Base-by-base conservation (phyloP, 2,329 filamentous ascomycete genomes). In the Coleophoma eucalyptorum region DNA sequence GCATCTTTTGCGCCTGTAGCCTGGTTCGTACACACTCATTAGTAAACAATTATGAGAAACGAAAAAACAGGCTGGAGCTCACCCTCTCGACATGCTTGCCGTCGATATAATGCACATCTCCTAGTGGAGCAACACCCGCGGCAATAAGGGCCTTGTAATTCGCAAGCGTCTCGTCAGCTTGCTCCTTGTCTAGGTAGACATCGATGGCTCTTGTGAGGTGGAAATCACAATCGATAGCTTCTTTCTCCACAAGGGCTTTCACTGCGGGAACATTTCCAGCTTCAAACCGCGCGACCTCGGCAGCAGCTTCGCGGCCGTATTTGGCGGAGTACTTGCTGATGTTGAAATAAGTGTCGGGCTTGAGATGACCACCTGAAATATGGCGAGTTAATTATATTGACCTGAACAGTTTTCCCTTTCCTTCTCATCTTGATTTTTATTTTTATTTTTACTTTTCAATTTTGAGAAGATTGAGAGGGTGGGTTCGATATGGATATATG, bases 161-260 rank as follows among this genome's bases (percentile, higher is more conserved):
- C 11, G 77, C 77, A 60, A 87, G 83, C 19, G 86, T 81, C 51
- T 83, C 84, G 3, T 78, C 74, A 10, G 82, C 76, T 4, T 73
- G 69, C 33, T 40, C 35, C 34, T 55, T 43, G 32, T 66, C 63
- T 13, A 68, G 58, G 50, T 67, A 66, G 2, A 71, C 67, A 55
- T 74, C 72, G 20, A 68, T 60, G 1, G 64, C 62, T 18, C 68
- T 59, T 1, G 68, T 70, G 1, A 74, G 55, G 3, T 59, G 60
- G 20, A 72, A 67, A 40, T 75, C 72, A 46, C 71, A 74, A 26
- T 73, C 70, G n/a, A 75, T 69, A 0, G 63, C 58, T 43, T 74
- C 69, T 34, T 63, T 64, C 16, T 70, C 62, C 6, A 72, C 59
- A 5, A 73, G 56, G 1, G 64, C 56, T 46, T 70, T 67, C 21